Percentiles rank a stretch among this genome's conserved stretches.
Conservation (phyloP, 257 asterid genomes). For the Solanum habrochaites region DNA sequence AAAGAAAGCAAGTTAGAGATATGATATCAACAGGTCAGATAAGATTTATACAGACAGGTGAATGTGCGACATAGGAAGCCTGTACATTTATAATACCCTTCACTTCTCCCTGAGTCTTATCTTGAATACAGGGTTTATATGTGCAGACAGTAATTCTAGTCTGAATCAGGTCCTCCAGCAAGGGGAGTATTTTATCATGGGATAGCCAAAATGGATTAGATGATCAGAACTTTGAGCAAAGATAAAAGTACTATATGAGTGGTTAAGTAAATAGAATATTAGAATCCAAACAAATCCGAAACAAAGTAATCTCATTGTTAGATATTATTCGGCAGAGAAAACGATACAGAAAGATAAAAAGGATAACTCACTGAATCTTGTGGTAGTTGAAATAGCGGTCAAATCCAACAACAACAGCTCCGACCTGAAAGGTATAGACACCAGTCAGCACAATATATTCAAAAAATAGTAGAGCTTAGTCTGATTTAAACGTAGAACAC, state of each 20-base stretch:
- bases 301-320: not conserved
- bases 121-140: not conserved
- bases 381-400: slow-evolving; percentile 95
- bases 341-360: not conserved
- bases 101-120: not conserved
- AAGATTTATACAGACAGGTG: not conserved
- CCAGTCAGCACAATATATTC: not conserved
- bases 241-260: not conserved
- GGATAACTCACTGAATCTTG: slow-evolving; percentile 82
- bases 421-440: slow-evolving; percentile 44
- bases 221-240: not conserved
- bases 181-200: not conserved
- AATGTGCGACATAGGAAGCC: not conserved
- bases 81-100: not conserved
- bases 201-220: not conserved
- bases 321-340: not conserved
- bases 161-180: not conserved
- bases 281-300: not conserved
- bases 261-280: not conserved
- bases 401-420: slow-evolving; percentile 97
- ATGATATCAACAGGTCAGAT: not conserved
- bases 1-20: not conserved
- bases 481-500: not conserved
- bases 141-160: not conserved
- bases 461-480: not conserved